Evolutionary conservation across 225 moss, liverwort and hornwort genomes (phyloP), one percentile per base, ranked within the genome.

Genomic region (Climacium dendroides): DNA sequence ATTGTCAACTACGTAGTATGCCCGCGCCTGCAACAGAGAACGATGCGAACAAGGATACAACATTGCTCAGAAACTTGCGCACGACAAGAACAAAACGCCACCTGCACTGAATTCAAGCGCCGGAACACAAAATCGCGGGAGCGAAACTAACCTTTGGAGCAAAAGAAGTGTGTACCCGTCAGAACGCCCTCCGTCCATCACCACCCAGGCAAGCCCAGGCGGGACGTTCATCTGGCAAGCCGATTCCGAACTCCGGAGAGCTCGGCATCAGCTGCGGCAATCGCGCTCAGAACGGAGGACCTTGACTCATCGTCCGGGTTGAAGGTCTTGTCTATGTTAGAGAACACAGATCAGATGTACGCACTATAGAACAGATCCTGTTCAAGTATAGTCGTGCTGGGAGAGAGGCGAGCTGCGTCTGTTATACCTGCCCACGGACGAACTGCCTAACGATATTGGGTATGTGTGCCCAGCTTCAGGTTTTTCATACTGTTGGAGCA

Each of bases 391-490:
- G 85, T 50, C 85, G 74, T 74, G 9, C 0, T 1, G 1, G 47
- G 0, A 0, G 5, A 5, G 0, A 0, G 2, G 2, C 0, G 0
- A 15, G 7, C 32, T 45, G 24, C 45, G 43, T 43, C 0, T 0
- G 0, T 84, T 84, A 74, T 61, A n/a, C 26, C 18, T 47, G n/a
- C 13, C 25, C 11, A 5, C 0, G 43, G 18, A 34, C 26, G 4
- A 16, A 7, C 47, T 74, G 45, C 47, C 84, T 24, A 84, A 61
- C 47, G 60, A 61, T 61, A n/a, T 74, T n/a, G 84, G 59, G 48
- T 61, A 74, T 84, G 28, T 84, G 28, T 74, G 24, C 6, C 72
- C 34, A 29, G 58, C 69, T 45, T 53, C n/a, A n/a, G n/a, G n/a
- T n/a, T 53, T 67, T 58, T 8, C 50, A 7, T 8, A 32, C 30